Base-by-base conservation (phyloP, 331 rosid species). In the Pyrus hybrid region DNA sequence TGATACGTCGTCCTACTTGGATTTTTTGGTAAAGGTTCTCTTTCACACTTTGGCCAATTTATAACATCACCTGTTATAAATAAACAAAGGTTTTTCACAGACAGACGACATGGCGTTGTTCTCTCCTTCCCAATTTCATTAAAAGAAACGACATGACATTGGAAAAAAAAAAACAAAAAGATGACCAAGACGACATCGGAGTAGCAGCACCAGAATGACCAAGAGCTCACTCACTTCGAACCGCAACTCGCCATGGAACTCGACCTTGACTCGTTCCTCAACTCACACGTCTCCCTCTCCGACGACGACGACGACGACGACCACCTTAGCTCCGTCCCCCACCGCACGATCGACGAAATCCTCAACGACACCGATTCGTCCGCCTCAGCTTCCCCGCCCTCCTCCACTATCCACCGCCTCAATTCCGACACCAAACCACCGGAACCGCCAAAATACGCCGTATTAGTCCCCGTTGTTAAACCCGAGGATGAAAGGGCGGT, bases 291-390 rank as follows among this genome's bases (percentile, higher is more conserved):
- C 47, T 81, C 90, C 82, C 32, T 72, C 72, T 87, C 82, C 82
- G 88, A 77, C 32, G 80, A 82, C 28, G 77, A 67, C 28, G 74
- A 41, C 49, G 61, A 22, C 30, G 8, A 29, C 51, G 47, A 20
- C 32, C 8, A 35, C 57, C 29, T 28, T 33, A 49, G 28, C 56
- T 65, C 78, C 3, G 60, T 79, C 73, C 76, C 83, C 13, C 79
- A 70, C 68, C 68, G 80, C 4, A 76, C 80, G 66, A 71, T 67
- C 58, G 73, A 51, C 70, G 81, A 74, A 25, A 94, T 94, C 64
- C 95, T 94, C 82, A 87, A 95, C 73, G 99, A 92, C 67, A 89
- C 96, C 37, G 91, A 90, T 43, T 83, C 93, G 12, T 83, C 93
- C 14, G 70, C 93, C 6, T 78, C 96, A 2, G 74, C 97, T 0